A percentile compares a stretch with the other conserved stretches of the same genome.
Evolutionary conservation across 371 early-diverging fungal genomes (phyloP).

Genomic region (Mucor piriformis): DNA sequence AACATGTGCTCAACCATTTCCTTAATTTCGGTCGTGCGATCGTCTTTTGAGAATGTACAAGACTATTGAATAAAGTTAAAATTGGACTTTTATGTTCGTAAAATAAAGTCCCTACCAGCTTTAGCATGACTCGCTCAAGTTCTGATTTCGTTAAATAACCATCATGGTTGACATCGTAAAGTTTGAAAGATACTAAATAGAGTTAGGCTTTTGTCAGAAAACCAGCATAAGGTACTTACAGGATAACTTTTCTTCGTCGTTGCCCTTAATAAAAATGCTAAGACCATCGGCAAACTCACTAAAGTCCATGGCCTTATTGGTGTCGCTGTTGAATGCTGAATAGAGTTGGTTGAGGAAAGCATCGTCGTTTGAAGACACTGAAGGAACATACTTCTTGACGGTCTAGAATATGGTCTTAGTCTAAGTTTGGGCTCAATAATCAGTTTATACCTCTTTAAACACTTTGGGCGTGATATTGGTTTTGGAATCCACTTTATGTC

Average conservation of each 20-base stretch:
- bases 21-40: constrained; percentile 61
- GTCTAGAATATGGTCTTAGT: constrained; percentile 20
- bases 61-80: constrained; percentile 8
- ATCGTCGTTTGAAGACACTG: constrained; percentile 68
- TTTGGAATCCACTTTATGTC: constrained; percentile 68
- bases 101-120: constrained; percentile 58
- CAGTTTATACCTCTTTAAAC: constrained; percentile 65
- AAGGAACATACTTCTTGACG: constrained; percentile 48
- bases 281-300: constrained; percentile 80
- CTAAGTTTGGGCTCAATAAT: constrained; percentile 56
- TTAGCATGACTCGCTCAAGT: constrained; percentile 71
- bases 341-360: constrained; percentile 79
- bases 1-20: constrained; percentile 75
- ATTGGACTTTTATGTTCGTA: constrained; percentile 28
- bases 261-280: constrained; percentile 80
- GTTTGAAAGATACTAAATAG: constrained; percentile 73
- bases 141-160: constrained; percentile 78
- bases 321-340: constrained; percentile 72
- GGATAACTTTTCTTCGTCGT: constrained; percentile 76
- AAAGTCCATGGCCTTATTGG: constrained; percentile 71
- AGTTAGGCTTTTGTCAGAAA: not conserved
- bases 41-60: constrained; percentile 71
- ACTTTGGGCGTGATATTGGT: constrained; percentile 72
- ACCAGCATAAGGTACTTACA: constrained; percentile 41
- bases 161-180: constrained; percentile 83